phyloP scores from a whole-genome alignment of 2,329 filamentous ascomycete genomes.

The Calonectria montana region DNA sequence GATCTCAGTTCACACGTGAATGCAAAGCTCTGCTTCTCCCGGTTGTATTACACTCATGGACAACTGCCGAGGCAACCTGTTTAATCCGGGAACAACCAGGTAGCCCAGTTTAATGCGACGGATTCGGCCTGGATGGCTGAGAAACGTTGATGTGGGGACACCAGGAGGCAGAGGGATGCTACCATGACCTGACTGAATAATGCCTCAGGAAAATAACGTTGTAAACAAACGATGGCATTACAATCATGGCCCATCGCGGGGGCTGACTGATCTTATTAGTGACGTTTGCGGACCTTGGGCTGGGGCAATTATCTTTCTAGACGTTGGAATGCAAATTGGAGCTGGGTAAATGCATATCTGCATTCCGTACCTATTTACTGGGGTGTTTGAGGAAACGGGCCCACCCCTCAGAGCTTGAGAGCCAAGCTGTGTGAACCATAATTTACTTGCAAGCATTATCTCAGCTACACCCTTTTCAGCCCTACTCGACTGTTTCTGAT shows the following conservation, averaged over 20 bases:
- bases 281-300: background rate
- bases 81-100: background rate
- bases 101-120: background rate
- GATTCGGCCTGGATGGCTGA: background rate
- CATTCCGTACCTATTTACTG: background rate
- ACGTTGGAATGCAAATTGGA: background rate
- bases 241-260: background rate
- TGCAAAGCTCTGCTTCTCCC: background rate
- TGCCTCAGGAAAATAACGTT: background rate
- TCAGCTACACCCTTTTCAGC: background rate
- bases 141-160: background rate
- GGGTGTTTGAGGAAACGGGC: constrained; percentile 2
- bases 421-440: constrained; percentile 3
- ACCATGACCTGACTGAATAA: background rate
- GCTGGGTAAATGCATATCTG: background rate
- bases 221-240: background rate
- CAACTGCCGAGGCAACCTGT: background rate
- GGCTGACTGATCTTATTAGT: background rate
- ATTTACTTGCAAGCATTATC: constrained; percentile 2
- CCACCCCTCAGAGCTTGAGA: background rate
- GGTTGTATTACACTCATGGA: background rate
- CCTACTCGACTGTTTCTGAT: constrained; percentile 18
- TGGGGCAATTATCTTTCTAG: background rate
- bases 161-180: background rate
- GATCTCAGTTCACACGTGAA: constrained; percentile 14